Base-by-base conservation (phyloP, 1,284 basidiomycete genomes). In the Leccinum pallidistipes region DNA sequence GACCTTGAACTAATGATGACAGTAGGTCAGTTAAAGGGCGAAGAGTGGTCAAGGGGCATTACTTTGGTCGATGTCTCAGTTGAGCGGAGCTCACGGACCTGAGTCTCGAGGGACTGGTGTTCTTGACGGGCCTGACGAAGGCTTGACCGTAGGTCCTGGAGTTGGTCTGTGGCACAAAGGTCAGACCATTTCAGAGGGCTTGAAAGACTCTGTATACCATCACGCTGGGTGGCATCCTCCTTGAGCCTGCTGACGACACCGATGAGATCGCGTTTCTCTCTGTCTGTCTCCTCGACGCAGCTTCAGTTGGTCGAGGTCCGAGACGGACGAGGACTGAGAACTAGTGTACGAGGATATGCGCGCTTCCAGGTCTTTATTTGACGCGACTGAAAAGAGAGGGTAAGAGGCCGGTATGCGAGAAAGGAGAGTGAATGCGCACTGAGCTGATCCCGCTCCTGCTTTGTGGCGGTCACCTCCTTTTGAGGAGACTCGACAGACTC, bases 231-330 rank as follows among this genome's bases (percentile, higher is more conserved):
- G 54, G 80, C 78, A 65, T 93, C 91, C 66, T 90, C 85, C 71
- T 90, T 87, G 61, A 91, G 72, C 57, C 90, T 82, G 71, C 86
- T 90, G 10, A 93, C 83, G 27, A 91, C 86, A 43, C 80, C 82
- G 43, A 94, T 78, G 56, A 94, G 80, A 64, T 92, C 90, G 31
- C 90, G 83, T 73, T 93, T 94, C 78, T 94, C 92, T 52, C 86
- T 81, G 66, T 93, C 90, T 1, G 82, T 81, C 66, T 92, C 87
- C 5, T 90, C 87, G 3, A 90, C 77, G 40, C 84, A 83, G 60
- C 77, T 80, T 65, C 81, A 85, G 71, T 3, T 76, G 73, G 38
- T 84, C 84, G 3, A 86, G 72, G 67, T 91, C 90, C 2, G 81
- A 77, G 0, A 84, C 84, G 1, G 89, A 86, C 0, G 83, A 77